These are phyloP conservation scores for Fusarium neocosmosporiellum DNA, from an alignment of 2,329 filamentous ascomycete species.

Conservation along the genomic window DNA sequence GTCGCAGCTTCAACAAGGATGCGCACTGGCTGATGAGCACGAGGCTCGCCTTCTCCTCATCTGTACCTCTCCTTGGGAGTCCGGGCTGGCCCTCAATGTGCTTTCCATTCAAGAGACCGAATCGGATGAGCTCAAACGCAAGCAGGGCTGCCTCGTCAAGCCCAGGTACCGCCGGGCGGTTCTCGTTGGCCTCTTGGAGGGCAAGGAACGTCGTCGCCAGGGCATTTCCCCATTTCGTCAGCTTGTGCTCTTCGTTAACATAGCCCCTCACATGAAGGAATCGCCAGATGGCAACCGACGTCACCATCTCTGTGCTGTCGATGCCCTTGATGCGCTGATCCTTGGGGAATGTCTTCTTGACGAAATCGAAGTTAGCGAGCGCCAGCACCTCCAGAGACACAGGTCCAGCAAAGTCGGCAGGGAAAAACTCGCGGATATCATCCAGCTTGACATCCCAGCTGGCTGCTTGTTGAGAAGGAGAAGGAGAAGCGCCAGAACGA, in stretches of 20 bases:
- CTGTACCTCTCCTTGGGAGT: constrained; percentile 66
- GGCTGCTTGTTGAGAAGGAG: constrained; percentile 58
- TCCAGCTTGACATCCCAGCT: constrained; percentile 80
- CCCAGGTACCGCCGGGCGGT: constrained; percentile 55
- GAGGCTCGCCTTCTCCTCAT: constrained; percentile 81
- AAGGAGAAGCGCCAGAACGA: constrained; percentile 56
- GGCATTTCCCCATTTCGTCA: constrained; percentile 87
- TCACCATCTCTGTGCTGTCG: constrained; percentile 72
- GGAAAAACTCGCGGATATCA: constrained; percentile 61
- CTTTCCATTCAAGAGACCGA: constrained; percentile 80
- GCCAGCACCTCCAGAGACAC: constrained; percentile 72
- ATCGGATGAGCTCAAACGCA: constrained; percentile 85
- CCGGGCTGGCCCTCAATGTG: constrained; percentile 68
- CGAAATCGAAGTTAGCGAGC: constrained; percentile 76
- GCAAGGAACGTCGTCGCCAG: constrained; percentile 76
- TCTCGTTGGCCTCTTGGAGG: constrained; percentile 65
- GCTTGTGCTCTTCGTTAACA: constrained; percentile 78
- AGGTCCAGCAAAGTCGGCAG: constrained; percentile 54
- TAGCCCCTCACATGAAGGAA: constrained; percentile 92
- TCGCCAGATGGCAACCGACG: constrained; percentile 82
- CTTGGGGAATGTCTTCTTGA: constrained; percentile 72
- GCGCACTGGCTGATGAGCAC: constrained; percentile 89
- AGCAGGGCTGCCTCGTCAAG: constrained; percentile 84
- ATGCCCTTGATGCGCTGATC: constrained; percentile 71
- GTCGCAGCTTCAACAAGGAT: constrained; percentile 82